Base-by-base conservation (phyloP, 208 protist species). In the Histomonas meleagridis region DNA sequence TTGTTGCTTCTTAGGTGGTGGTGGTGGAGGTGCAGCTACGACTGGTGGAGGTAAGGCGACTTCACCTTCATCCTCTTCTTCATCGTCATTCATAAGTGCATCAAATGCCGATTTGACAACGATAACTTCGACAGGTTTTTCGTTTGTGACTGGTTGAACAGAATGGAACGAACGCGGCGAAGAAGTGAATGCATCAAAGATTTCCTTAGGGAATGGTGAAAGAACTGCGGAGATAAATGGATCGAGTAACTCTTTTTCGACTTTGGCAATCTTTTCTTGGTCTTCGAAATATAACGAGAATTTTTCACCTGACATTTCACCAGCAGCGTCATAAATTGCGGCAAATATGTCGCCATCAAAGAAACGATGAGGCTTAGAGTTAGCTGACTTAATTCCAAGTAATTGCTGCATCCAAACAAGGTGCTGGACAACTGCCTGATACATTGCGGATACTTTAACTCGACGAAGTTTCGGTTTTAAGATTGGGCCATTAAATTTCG, bases 271-370 rank as follows among this genome's bases (percentile, higher is more conserved):
- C 40, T 79, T 49, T 16, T 51, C n/a, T 55, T 86, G 26, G 16
- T 55, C 76, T 9, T 48, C 12, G 76, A 51, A 86, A 38, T 38
- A 86, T 49, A 10, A 2, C 4, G 32, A 7, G 76, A 86, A 86
- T 28, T 49, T 35, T 1, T 86, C 76, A 86, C 43, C 28, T 32
- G 14, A 38, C 46, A 86, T 86, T 5, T 51, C 21, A 16, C 76
- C 76, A 16, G 18, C 35, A 12, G 46, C 23, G 10, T 86, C 76
- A 38, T 86, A 86, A 55, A 28, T 5, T 38, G 76, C 76, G 10
- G 76, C 76, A 28, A 86, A 86, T 18, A 86, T 86, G 18, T 86
- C 40, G 12, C 76, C 76, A 86, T 86, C 76, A 55, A 38, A 86
- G 46, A 86, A 40, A 32, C 76, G 4, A 28, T 55, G 40, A 55